phyloP scores from a whole-genome alignment of 768 basidiomycete species.

The Fomitopsis pulvina region DNA sequence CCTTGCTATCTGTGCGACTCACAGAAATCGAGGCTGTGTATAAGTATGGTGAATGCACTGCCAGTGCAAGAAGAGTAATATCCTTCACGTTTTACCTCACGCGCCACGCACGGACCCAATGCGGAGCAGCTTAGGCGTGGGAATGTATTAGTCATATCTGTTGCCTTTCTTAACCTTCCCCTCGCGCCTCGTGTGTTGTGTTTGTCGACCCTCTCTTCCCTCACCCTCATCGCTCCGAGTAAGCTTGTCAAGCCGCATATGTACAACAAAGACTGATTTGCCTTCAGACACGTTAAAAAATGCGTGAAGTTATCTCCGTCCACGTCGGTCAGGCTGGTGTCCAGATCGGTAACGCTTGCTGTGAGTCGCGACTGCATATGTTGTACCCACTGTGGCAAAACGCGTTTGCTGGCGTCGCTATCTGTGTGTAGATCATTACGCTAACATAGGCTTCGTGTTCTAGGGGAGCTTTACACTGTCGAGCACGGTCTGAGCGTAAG shows the following conservation, averaged over 20 bases:
- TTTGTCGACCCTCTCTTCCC: constrained; percentile 25
- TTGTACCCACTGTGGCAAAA: constrained; percentile 10
- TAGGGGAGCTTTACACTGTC: constrained; percentile 98
- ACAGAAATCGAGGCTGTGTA: no score
- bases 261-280: not conserved
- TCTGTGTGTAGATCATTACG: not conserved
- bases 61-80: no score
- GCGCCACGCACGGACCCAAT: constrained; percentile 16
- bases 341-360: constrained; percentile 97
- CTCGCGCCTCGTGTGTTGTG: constrained; percentile 22
- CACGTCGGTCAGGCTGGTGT: constrained; percentile 99
- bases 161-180: constrained; percentile 37
- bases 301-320: constrained; percentile 97
- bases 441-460: constrained; percentile 14
- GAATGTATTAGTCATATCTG: constrained; percentile 21
- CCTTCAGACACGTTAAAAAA: constrained; percentile 25
- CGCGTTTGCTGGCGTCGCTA: constrained; percentile 11
- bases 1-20: no score
- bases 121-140: constrained; percentile 6
- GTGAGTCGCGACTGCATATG: constrained; percentile 45
- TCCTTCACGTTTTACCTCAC: no score
- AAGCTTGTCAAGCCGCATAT: constrained; percentile 10
- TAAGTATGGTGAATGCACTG: no score
- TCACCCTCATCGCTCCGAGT: constrained; percentile 20
- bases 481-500: constrained; percentile 96